These are phyloP conservation scores for Laetiporus sulphureus DNA, from an alignment of 1,284 basidiomycete species.

Conservation along the genomic window DNA sequence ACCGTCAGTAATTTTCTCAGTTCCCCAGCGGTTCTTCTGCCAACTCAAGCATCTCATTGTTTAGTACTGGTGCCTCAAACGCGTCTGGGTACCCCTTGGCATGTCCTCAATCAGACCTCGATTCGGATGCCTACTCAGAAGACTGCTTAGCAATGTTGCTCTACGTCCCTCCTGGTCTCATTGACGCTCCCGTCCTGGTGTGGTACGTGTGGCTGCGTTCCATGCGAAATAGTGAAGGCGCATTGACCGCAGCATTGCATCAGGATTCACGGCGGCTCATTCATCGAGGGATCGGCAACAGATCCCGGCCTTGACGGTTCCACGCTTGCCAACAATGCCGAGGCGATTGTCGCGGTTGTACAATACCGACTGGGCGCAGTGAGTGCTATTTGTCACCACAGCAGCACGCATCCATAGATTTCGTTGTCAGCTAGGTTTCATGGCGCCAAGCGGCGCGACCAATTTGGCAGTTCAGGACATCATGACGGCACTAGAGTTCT, in stretches of 20 bases:
- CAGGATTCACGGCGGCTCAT: slow-evolving; percentile 88
- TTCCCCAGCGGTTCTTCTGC: too few relatives aligned
- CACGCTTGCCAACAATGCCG: slow-evolving; percentile 61
- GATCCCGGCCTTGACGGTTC: slow-evolving; percentile 76
- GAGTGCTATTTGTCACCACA: slow-evolving; percentile 20
- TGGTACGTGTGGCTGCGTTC: slow-evolving; percentile 38
- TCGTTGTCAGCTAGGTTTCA: slow-evolving; percentile 57
- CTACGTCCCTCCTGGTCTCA: slow-evolving; percentile 51
- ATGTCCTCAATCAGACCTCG: slow-evolving; percentile 58
- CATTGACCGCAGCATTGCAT: not conserved
- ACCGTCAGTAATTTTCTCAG: slow-evolving; percentile 41
- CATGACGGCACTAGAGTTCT: slow-evolving; percentile 61
- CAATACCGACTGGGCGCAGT: slow-evolving; percentile 83
- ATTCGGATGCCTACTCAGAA: slow-evolving; percentile 50
- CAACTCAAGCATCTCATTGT: too few relatives aligned
- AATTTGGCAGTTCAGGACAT: slow-evolving; percentile 73
- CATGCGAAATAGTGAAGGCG: not conserved
- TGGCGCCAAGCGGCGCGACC: slow-evolving; percentile 58
- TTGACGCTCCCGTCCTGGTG: slow-evolving; percentile 48
- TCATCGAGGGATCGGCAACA: slow-evolving; percentile 64
- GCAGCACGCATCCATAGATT: not conserved
- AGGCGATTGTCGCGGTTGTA: slow-evolving; percentile 77
- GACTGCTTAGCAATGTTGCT: slow-evolving; percentile 76
- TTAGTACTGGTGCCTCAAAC: slow-evolving; percentile 46
- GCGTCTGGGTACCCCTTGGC: slow-evolving; percentile 53